These are phyloP conservation scores for Pseudogymnoascus sp. DNA, from an alignment of 2,329 filamentous ascomycete genomes.

Conservation along the genomic window DNA sequence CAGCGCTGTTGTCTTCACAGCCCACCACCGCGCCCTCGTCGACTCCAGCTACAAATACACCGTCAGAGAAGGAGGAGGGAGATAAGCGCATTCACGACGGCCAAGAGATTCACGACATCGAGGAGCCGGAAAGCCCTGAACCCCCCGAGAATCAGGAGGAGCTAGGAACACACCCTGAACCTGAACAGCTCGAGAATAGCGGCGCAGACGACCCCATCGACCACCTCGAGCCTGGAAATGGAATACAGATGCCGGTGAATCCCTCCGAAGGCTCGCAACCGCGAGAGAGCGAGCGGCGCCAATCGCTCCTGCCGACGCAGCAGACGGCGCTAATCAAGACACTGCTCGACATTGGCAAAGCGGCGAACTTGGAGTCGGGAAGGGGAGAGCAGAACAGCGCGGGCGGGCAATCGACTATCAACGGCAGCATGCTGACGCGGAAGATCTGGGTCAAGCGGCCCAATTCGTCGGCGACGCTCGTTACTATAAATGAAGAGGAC, in stretches of 20 bases:
- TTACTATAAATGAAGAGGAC: constrained; percentile 79
- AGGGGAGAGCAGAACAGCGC: neutral
- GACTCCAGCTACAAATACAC: neutral
- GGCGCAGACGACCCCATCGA: neutral
- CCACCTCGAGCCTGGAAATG: neutral
- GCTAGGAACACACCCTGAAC: neutral
- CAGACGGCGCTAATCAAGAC: constrained; percentile 44
- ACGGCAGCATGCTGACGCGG: constrained; percentile 50
- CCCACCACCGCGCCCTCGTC: neutral
- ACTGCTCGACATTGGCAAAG: constrained; percentile 40
- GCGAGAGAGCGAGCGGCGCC: constrained; percentile 25
- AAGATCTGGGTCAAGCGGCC: constrained; percentile 95
- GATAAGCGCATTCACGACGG: neutral
- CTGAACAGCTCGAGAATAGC: constrained; percentile 11
- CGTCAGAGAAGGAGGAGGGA: neutral
- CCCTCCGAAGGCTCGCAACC: constrained; percentile 16
- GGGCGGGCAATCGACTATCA: constrained; percentile 26
- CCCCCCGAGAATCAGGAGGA: neutral
- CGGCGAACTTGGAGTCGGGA: constrained; percentile 28
- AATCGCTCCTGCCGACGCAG: constrained; percentile 39
- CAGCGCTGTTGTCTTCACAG: neutral
- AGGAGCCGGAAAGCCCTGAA: neutral
- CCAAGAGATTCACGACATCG: neutral
- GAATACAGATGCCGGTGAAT: neutral
- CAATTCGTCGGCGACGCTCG: constrained; percentile 75